phyloP scores from a whole-genome alignment of 2,329 filamentous ascomycete species.

The Dryadomyces quercus-mongolicae region DNA sequence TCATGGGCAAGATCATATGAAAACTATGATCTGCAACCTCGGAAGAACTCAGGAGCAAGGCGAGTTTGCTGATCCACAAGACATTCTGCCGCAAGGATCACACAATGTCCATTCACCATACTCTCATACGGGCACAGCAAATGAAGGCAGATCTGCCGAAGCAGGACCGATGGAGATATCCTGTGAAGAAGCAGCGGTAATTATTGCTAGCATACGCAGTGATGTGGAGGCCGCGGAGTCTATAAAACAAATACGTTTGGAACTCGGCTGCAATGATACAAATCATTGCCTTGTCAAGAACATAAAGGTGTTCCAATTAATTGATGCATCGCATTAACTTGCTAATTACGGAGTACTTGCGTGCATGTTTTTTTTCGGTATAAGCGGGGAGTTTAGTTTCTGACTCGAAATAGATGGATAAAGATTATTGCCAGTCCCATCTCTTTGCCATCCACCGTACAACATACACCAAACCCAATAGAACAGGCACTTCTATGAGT shows the following conservation, averaged over 20 bases:
- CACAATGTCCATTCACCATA: not conserved
- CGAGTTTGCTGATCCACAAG: too few relatives aligned
- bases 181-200: slow-evolving; percentile 17
- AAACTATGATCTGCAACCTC: too few relatives aligned
- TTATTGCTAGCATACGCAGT: slow-evolving; percentile 17
- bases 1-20: too few relatives aligned
- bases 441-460: slow-evolving; percentile 46
- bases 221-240: slow-evolving; percentile 8
- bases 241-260: slow-evolving; percentile 8
- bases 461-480: slow-evolving; percentile 66
- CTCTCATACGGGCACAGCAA: not conserved
- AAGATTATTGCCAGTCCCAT: slow-evolving; percentile 35
- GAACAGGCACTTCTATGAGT: slow-evolving; percentile 73
- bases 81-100: not conserved
- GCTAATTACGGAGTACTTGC: not conserved
- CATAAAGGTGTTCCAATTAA: not conserved
- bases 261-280: not conserved
- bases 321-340: not conserved
- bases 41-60: too few relatives aligned
- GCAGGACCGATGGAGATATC: slow-evolving; percentile 10
- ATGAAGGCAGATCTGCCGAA: too few relatives aligned
- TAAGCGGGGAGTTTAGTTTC: not conserved
- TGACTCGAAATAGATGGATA: too few relatives aligned
- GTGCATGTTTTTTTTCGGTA: not conserved
- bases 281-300: not conserved